phyloP scores from a whole-genome alignment of 805 yeast species.

The Peterozyma toletana region DNA sequence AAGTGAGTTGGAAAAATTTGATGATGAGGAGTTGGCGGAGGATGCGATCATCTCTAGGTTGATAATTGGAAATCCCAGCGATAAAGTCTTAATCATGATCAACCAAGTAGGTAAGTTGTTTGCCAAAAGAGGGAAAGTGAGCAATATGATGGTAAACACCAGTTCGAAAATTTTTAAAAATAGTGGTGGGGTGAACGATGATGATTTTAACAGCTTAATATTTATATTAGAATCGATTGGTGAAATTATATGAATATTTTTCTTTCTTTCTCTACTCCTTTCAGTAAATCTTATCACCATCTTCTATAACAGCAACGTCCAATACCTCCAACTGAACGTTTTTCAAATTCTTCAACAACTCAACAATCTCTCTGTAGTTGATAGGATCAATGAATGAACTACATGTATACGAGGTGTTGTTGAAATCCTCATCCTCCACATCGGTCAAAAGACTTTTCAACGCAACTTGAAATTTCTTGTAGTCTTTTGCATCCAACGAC shows the following conservation, averaged over 20 bases:
- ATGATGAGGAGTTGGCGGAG: conserved; percentile 1
- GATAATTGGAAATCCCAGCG: conserved; percentile 28
- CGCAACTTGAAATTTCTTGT: conserved; percentile 28
- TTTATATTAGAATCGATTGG: conserved; percentile 8
- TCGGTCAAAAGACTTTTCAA: conserved; percentile 15
- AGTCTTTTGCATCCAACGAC: conserved; percentile 46
- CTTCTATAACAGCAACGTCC: conserved; percentile 82
- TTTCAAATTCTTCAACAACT: conserved; percentile 36
- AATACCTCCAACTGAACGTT: conserved; percentile 73
- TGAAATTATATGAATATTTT: neutral
- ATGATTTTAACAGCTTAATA: conserved; percentile 27
- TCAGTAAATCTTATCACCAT: conserved; percentile 27
- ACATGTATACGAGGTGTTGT: conserved; percentile 35
- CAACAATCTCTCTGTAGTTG: conserved; percentile 64
- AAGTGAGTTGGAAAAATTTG: conserved; percentile 3
- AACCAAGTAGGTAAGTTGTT: conserved; percentile 26
- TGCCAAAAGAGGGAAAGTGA: conserved; percentile 18
- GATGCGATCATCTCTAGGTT: conserved; percentile 3
- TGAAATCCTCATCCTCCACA: conserved; percentile 7
- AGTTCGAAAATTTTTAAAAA: conserved; percentile 27
- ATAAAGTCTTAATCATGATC: conserved; percentile 39
- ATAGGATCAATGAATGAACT: conserved; percentile 82
- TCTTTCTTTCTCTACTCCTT: neutral
- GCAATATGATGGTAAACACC: conserved; percentile 27
- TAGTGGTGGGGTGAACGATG: conserved; percentile 23